Evolutionary conservation across 352 stramenopile species (phyloP).

Genomic region (Phytophthora fragariaefolia): DNA sequence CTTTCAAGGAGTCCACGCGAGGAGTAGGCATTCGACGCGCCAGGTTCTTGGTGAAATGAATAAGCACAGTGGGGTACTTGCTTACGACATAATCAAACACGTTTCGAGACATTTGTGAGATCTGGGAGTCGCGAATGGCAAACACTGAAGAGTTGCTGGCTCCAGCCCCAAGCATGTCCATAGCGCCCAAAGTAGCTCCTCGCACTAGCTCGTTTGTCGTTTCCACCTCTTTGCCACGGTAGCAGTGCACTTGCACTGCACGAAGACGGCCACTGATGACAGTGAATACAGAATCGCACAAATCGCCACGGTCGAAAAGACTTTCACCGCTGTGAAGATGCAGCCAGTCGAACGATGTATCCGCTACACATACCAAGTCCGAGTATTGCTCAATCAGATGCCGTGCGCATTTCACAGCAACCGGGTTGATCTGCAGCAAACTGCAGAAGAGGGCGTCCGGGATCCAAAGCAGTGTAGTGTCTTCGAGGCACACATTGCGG

Average conservation of each 20-base stretch:
- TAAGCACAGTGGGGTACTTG: constrained; percentile 64
- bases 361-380: constrained; percentile 66
- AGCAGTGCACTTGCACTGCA: constrained; percentile 69
- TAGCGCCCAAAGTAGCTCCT: constrained; percentile 75
- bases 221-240: constrained; percentile 71
- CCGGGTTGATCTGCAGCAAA: constrained; percentile 55
- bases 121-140: constrained; percentile 86
- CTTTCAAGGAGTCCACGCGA: constrained; percentile 39
- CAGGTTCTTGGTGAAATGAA: constrained; percentile 85
- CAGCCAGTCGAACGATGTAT: constrained; percentile 86
- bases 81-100: constrained; percentile 89
- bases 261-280: constrained; percentile 82
- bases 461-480: constrained; percentile 58
- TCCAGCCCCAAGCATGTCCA: constrained; percentile 84
- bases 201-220: constrained; percentile 84
- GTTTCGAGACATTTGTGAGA: constrained; percentile 87
- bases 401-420: constrained; percentile 59
- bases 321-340: constrained; percentile 85
- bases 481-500: constrained; percentile 57
- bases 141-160: constrained; percentile 85
- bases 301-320: constrained; percentile 77
- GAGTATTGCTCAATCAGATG: constrained; percentile 83
- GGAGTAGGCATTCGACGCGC: constrained; percentile 64
- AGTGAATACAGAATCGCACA: constrained; percentile 84
- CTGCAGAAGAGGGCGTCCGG: constrained; percentile 64